Conservation (phyloP, 805 yeast species). For the Yarrowia porcina region DNA sequence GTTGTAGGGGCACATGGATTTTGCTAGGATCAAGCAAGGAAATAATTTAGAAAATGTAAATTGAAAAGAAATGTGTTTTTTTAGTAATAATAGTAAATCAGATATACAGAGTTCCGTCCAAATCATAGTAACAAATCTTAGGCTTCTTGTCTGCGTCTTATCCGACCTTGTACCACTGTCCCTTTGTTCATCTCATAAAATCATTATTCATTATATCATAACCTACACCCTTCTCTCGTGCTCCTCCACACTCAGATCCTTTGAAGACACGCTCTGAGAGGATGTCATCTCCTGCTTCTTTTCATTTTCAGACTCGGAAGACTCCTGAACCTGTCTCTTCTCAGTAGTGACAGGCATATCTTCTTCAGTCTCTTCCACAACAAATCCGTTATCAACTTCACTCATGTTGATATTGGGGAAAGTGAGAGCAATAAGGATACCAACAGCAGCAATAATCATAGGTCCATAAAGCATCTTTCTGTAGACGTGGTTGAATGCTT, state of each 20-base stretch:
- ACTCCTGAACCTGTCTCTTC: not conserved
- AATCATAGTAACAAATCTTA: too few species aligned
- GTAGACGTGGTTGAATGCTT: constrained; percentile 26
- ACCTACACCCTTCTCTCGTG: not conserved
- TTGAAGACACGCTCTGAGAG: not conserved
- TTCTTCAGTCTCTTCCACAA: not conserved
- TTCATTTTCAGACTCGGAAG: not conserved
- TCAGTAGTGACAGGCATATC: not conserved
- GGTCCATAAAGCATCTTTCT: constrained; percentile 22
- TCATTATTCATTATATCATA: not conserved
- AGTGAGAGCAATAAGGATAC: constrained; percentile 7
- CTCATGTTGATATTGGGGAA: constrained; percentile 18
- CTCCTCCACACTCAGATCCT: not conserved
- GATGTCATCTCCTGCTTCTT: not conserved
- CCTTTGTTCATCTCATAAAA: too few species aligned
- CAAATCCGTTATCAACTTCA: not conserved
- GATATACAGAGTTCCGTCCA: too few species aligned
- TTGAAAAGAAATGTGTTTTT: too few species aligned
- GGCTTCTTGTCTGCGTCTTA: too few species aligned
- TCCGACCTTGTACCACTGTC: too few species aligned
- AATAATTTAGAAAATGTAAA: too few species aligned
- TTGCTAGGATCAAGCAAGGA: too few species aligned
- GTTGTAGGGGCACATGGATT: too few species aligned
- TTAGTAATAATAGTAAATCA: too few species aligned
- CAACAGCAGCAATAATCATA: constrained; percentile 14